phyloP scores from a whole-genome alignment of 805 yeast genomes.

The Lipomyces kockii region DNA sequence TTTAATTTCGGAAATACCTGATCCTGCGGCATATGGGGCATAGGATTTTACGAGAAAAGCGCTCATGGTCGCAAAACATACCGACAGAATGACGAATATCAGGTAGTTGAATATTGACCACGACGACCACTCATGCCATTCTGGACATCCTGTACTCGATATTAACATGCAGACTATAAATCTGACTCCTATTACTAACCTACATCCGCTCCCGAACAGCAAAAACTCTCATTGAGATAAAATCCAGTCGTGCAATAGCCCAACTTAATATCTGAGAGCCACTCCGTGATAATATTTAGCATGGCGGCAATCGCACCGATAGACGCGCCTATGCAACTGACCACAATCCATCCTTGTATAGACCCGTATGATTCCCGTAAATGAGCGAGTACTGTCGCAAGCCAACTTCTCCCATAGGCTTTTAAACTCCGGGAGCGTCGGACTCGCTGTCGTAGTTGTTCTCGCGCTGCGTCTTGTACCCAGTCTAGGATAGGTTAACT shows the following conservation, averaged over 20 bases:
- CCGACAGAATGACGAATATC: constrained; percentile 56
- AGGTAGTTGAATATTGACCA: constrained; percentile 53
- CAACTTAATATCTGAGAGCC: constrained; percentile 74
- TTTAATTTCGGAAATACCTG: constrained; percentile 96
- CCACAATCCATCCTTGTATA: constrained; percentile 69
- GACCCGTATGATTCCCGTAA: constrained; percentile 39
- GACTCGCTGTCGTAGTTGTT: constrained; percentile 37
- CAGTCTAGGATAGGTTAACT: constrained; percentile 53
- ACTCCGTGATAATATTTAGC: constrained; percentile 80
- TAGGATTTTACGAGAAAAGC: constrained; percentile 68
- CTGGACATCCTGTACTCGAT: constrained; percentile 51
- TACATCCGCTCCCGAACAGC: constrained; percentile 72
- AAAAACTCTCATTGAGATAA: constrained; percentile 72
- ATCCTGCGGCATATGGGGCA: constrained; percentile 92
- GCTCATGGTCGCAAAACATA: constrained; percentile 64
- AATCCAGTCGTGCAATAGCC: constrained; percentile 78
- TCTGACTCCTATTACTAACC: neutral
- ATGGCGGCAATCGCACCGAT: constrained; percentile 86
- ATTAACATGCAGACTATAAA: neutral
- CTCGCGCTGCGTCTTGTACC: constrained; percentile 58
- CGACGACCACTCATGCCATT: constrained; percentile 73
- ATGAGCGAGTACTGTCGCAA: constrained; percentile 15
- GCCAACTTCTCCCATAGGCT: constrained; percentile 11
- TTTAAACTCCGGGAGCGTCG: constrained; percentile 16
- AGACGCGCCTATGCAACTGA: constrained; percentile 72